Conservation (phyloP, 2,329 filamentous ascomycete genomes). For the Colletotrichum tropicale region DNA sequence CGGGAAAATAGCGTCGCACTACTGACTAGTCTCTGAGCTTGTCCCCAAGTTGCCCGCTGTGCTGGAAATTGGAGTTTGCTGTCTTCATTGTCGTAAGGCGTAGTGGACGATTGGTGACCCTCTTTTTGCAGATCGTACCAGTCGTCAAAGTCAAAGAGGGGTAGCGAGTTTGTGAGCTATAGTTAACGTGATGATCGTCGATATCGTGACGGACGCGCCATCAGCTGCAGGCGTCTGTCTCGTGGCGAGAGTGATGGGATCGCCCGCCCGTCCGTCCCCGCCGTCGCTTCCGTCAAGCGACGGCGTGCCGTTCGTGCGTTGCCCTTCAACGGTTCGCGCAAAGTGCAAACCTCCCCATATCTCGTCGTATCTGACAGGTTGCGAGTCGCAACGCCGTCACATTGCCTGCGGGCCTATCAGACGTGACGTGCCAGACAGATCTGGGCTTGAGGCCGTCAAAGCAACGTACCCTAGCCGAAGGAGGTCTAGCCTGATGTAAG, state of each 20-base stretch:
- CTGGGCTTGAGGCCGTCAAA: not conserved
- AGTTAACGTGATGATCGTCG: not conserved
- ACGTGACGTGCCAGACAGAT: not conserved
- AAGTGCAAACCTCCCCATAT: not conserved
- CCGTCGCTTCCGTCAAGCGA: not conserved
- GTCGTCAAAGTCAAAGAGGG: not conserved
- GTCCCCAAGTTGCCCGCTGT: not conserved
- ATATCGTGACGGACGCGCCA: not conserved
- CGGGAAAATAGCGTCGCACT: slow-evolving; percentile 18
- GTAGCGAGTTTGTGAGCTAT: not conserved
- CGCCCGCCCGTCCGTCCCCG: not conserved
- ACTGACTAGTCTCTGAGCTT: slow-evolving; percentile 15
- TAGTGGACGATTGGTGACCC: not conserved
- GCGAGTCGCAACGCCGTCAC: not conserved
- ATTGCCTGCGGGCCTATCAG: not conserved
- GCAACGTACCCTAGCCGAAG: slow-evolving; percentile 1
- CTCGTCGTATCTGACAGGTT: not conserved
- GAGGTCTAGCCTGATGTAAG: slow-evolving; percentile 6
- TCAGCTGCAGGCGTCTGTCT: not conserved
- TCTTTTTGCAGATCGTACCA: not conserved
- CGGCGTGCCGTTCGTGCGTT: not conserved
- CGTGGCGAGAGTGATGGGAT: not conserved
- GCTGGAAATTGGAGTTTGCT: not conserved
- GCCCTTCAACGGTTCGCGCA: not conserved
- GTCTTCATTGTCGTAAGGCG: not conserved